Percentiles rank a stretch among this genome's conserved stretches.
phyloP scores from a whole-genome alignment of 2,329 filamentous ascomycete species.

The Alternaria consortialis region DNA sequence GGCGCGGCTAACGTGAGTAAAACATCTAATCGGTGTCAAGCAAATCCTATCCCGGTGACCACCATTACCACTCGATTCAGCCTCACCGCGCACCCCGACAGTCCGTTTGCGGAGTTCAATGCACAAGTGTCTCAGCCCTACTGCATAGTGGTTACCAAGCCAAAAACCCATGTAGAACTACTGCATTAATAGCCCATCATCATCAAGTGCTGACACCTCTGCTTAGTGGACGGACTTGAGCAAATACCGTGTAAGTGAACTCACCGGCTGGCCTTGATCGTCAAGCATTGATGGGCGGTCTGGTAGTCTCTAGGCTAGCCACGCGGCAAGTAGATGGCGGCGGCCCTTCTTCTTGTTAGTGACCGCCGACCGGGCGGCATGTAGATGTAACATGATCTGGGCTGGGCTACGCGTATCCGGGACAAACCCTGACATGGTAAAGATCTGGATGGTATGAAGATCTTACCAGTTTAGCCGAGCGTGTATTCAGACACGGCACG shows the following conservation, averaged over 20 bases:
- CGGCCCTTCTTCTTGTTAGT: not conserved
- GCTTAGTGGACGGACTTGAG: not conserved
- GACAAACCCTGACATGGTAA: not conserved
- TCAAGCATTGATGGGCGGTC: not conserved
- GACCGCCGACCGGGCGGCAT: not conserved
- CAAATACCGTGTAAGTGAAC: not conserved
- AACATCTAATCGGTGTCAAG: not conserved
- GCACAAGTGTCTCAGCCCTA: not conserved
- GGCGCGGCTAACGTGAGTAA: not conserved
- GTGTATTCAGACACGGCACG: slow-evolving; percentile 1
- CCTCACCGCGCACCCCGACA: not conserved
- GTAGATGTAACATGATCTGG: not conserved
- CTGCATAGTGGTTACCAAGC: not conserved
- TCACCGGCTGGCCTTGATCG: not conserved
- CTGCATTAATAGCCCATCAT: not conserved
- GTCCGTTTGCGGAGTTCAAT: not conserved
- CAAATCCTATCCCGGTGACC: not conserved
- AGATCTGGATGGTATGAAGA: slow-evolving; percentile 1
- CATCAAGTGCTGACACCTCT: not conserved
- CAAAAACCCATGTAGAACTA: not conserved
- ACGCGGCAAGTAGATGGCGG: not conserved
- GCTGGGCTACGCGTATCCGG: not conserved
- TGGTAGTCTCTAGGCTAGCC: not conserved
- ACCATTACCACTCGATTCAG: not conserved
- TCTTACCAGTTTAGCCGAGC: not conserved